Evolutionary conservation across 192 early-diverging fungal genomes (phyloP).

Genomic region (Globomyces pollinis-pini): DNA sequence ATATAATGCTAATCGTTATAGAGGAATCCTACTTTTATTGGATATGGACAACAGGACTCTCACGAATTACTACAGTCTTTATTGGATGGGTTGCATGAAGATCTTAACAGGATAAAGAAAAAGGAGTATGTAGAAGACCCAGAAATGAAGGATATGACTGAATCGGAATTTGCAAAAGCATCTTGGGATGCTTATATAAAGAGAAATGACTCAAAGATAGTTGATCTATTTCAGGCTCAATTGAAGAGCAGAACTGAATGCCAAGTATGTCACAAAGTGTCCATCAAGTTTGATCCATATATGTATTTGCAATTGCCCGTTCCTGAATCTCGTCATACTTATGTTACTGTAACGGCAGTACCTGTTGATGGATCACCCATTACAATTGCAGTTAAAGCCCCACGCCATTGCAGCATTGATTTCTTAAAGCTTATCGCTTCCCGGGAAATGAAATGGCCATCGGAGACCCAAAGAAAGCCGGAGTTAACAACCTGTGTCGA

Average conservation of each 20-base stretch:
- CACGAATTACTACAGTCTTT: slow-evolving; percentile 76
- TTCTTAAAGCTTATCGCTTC: slow-evolving; percentile 38
- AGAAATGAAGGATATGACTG: slow-evolving; percentile 60
- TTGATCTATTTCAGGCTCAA: slow-evolving; percentile 70
- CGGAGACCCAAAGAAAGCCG: not conserved
- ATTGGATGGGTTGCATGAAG: slow-evolving; percentile 81
- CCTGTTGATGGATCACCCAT: not conserved
- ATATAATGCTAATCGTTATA: no score
- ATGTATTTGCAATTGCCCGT: slow-evolving; percentile 71
- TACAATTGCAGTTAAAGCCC: slow-evolving; percentile 28
- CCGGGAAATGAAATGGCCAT: not conserved
- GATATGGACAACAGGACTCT: slow-evolving; percentile 79
- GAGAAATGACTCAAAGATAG: slow-evolving; percentile 74
- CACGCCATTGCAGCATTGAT: slow-evolving; percentile 60
- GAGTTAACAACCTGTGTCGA: slow-evolving; percentile 27
- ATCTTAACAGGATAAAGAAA: slow-evolving; percentile 70
- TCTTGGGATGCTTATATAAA: slow-evolving; percentile 68
- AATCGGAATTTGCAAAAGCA: slow-evolving; percentile 59
- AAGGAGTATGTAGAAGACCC: slow-evolving; percentile 75
- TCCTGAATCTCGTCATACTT: slow-evolving; percentile 58
- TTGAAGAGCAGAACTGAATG: slow-evolving; percentile 56
- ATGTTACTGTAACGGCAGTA: slow-evolving; percentile 13
- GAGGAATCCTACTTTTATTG: slow-evolving; percentile 53
- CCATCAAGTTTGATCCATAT: slow-evolving; percentile 79
- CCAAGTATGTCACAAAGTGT: slow-evolving; percentile 40